A percentile compares a stretch with the other conserved stretches of the same genome.
phyloP scores from a whole-genome alignment of 2,329 filamentous ascomycete species.

The Fusarium continuum region DNA sequence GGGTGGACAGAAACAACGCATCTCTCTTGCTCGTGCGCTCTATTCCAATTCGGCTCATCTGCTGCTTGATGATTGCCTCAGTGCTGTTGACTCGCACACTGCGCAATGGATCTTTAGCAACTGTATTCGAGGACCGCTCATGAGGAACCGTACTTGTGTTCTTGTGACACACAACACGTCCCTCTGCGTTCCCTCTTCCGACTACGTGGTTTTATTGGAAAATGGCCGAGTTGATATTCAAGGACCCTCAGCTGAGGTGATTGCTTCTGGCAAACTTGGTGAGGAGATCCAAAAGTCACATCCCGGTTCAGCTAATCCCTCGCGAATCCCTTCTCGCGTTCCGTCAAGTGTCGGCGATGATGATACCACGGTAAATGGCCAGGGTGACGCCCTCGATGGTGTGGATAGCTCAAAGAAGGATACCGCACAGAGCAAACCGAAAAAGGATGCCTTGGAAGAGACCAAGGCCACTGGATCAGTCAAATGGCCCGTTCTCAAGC shows the following conservation, averaged over 20 bases:
- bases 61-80: constrained; percentile 92
- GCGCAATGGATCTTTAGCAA: constrained; percentile 98
- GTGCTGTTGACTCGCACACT: constrained; percentile 96
- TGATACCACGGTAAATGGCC: constrained; percentile 62
- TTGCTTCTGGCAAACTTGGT: constrained; percentile 86
- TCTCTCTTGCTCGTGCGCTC: constrained; percentile 94
- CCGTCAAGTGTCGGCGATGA: constrained; percentile 78
- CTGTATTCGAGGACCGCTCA: constrained; percentile 87
- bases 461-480: constrained; percentile 86
- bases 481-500: constrained; percentile 83
- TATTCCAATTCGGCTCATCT: constrained; percentile 94
- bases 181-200: constrained; percentile 82
- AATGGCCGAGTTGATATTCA: constrained; percentile 83
- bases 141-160: constrained; percentile 89
- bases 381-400: constrained; percentile 58
- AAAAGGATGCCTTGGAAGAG: constrained; percentile 71
- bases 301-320: constrained; percentile 74
- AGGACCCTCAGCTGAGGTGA: constrained; percentile 80
- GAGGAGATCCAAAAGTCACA: constrained; percentile 82
- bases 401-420: constrained; percentile 57
- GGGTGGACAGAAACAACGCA: constrained; percentile 96
- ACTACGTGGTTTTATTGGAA: constrained; percentile 84
- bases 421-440: constrained; percentile 56
- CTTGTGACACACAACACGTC: constrained; percentile 94
- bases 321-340: constrained; percentile 78